Evolutionary conservation across 2,329 filamentous ascomycete genomes (phyloP).

Genomic region (Daldinia eschscholtzii): DNA sequence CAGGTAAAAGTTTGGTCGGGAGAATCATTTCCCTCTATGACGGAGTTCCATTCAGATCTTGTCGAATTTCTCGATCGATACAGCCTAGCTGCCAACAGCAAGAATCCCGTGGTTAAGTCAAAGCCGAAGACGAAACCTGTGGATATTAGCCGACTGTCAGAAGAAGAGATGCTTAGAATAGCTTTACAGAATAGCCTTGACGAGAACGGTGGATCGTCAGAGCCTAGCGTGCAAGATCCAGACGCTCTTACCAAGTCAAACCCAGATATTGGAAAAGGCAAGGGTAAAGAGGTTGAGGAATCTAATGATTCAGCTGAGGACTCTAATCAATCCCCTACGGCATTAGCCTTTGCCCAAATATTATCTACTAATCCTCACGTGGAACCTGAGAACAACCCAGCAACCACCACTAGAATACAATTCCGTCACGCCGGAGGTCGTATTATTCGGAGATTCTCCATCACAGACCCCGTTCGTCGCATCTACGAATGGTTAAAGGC

Average conservation of each 20-base stretch:
- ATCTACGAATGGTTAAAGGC: conserved; percentile 98
- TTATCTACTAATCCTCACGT: conserved; percentile 77
- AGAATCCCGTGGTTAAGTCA: conserved; percentile 89
- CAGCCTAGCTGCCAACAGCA: conserved; percentile 86
- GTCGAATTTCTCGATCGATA: conserved; percentile 98
- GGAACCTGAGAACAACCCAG: conserved; percentile 79
- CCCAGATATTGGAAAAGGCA: conserved; percentile 63
- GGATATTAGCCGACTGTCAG: conserved; percentile 89
- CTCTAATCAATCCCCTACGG: conserved; percentile 43
- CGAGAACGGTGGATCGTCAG: conserved; percentile 59
- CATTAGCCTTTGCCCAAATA: conserved; percentile 74
- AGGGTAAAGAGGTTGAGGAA: conserved; percentile 59
- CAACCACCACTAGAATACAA: conserved; percentile 87
- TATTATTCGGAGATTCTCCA: conserved; percentile 85
- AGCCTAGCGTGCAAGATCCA: conserved; percentile 77
- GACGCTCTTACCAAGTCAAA: conserved; percentile 84
- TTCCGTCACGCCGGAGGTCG: conserved; percentile 88
- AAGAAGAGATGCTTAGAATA: conserved; percentile 97
- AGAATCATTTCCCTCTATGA: conserved; percentile 77
- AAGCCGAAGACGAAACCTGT: conserved; percentile 78
- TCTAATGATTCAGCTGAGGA: conserved; percentile 39
- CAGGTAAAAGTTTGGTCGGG: conserved; percentile 98
- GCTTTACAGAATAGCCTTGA: conserved; percentile 90
- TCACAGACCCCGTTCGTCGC: conserved; percentile 80
- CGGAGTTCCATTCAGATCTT: conserved; percentile 90